Base-by-base conservation (phyloP, 2,329 filamentous ascomycete genomes). In the Penicillium crustosum region DNA sequence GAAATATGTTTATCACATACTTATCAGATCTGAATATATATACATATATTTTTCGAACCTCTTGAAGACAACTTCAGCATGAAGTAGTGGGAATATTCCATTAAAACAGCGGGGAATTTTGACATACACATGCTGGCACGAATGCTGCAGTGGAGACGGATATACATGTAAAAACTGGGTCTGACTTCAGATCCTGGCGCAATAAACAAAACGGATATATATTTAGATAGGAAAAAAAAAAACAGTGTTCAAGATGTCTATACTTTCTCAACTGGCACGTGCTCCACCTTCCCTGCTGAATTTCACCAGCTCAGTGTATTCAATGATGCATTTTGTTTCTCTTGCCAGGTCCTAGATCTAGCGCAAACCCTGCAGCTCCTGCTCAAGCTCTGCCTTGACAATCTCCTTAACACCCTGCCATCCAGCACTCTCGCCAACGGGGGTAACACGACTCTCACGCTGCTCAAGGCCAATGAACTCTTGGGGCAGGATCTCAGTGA, bases 381-480 rank as follows among this genome's bases (percentile, higher is more conserved):
- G 48, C 5, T 50, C 48, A 5, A 50, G 35, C 23, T 50, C 48
- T 1, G 48, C 48, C 48, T 50, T 50, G 25, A 50, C 35, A 27
- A 50, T 41, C 33, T 50, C 48, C 48, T 50, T 50, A 4, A 50
- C 48, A 21, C 48, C 48, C 35, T 50, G 23, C 48, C 48, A 50
- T 19, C 48, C 48, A 21, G 48, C 48, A 21, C n/a, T 39, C 35
- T 39, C 35, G 2, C 48, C 35, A 8, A 50, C 48, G 8, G 48
- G 35, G 19, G 41, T 35, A 6, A 27, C 27, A 9, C 39, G 41
- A 7, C 41, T 53, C 29, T 45, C 41, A 29, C 87, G 87, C 68
- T 87, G 78, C 70, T 92, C 87, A 0, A 97, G 78, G 0, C 90
- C 93, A 35, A 89, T 78, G 70, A 97, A 94, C 77, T 97, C 90